phyloP scores from a whole-genome alignment of 2,329 filamentous ascomycete species.

The Rachicladosporium sp. region DNA sequence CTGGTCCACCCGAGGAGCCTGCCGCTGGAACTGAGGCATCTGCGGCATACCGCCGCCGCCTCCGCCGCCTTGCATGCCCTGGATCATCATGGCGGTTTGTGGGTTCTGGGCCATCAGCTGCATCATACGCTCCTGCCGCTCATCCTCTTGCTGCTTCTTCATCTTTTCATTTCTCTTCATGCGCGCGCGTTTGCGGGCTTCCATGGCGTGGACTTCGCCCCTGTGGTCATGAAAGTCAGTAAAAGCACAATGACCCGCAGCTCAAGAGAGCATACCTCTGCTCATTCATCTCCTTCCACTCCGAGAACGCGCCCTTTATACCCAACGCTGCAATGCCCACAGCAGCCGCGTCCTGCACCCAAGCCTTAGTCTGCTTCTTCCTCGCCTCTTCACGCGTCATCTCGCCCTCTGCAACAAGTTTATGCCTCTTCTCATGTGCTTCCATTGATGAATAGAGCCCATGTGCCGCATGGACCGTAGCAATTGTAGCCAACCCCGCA shows the following conservation, averaged over 20 bases:
- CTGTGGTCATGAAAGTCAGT: slow-evolving; percentile 16
- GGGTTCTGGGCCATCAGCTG: slow-evolving; percentile 19
- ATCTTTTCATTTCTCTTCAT: slow-evolving; percentile 30
- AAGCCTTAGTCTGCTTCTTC: slow-evolving; percentile 50
- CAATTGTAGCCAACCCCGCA: slow-evolving; percentile 53
- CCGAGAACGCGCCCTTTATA: slow-evolving; percentile 52
- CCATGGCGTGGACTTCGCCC: slow-evolving; percentile 39
- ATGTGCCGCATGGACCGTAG: slow-evolving; percentile 58
- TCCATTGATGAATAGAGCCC: slow-evolving; percentile 52
- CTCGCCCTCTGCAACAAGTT: slow-evolving; percentile 49
- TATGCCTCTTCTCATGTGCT: slow-evolving; percentile 48
- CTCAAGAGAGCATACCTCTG: slow-evolving; percentile 37
- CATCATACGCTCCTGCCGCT: slow-evolving; percentile 27
- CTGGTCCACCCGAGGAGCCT: slow-evolving; percentile 13
- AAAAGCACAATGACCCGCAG: neutral
- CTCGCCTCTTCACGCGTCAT: slow-evolving; percentile 51
- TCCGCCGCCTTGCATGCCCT: slow-evolving; percentile 7
- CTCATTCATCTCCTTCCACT: slow-evolving; percentile 57
- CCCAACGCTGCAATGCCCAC: slow-evolving; percentile 55
- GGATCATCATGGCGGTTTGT: slow-evolving; percentile 15
- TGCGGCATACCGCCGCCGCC: slow-evolving; percentile 1
- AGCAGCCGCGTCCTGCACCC: slow-evolving; percentile 52
- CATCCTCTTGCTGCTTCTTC: slow-evolving; percentile 33
- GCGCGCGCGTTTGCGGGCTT: slow-evolving; percentile 28
- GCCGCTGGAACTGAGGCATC: neutral